Conservation (phyloP, 176 grass and related monocot species). For the Aechmea fasciata region DNA sequence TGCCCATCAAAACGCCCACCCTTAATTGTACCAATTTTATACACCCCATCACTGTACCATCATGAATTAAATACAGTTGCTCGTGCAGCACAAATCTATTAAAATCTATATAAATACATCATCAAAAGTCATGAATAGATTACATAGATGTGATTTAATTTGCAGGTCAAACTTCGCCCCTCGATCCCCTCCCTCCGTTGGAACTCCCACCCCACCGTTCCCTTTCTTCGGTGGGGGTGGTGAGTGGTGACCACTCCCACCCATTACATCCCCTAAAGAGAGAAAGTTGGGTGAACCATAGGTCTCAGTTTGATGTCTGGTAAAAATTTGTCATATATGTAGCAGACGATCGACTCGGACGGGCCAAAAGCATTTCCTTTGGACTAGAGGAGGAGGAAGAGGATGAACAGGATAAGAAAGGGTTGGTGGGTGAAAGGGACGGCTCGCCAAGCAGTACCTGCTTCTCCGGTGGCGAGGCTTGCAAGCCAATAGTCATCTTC, state of each 20-base stretch:
- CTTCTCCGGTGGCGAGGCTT: constrained; percentile 60
- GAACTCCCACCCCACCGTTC: not conserved
- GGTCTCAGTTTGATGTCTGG: constrained; percentile 9
- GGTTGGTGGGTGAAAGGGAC: not conserved
- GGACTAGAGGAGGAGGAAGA: constrained; percentile 40
- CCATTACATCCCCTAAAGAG: too few species aligned
- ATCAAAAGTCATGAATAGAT: constrained; percentile 26
- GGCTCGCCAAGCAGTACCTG: constrained; percentile 4
- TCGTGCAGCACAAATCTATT: constrained; percentile 16
- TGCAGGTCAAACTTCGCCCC: constrained; percentile 28
- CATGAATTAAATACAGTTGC: constrained; percentile 11
- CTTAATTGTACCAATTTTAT: constrained; percentile 20
- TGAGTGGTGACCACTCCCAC: too few species aligned
- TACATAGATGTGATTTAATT: constrained; percentile 41
- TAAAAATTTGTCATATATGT: not conserved
- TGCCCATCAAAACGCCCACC: constrained; percentile 20
- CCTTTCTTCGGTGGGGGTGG: constrained; percentile 15
- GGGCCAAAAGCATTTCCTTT: not conserved
- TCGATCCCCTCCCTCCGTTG: constrained; percentile 14
- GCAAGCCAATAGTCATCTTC: constrained; percentile 68
- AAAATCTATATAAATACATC: constrained; percentile 30
- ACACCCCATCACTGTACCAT: constrained; percentile 11
- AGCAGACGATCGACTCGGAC: constrained; percentile 3
- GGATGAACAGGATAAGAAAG: constrained; percentile 23
- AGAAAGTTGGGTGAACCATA: not conserved